Evolutionary conservation across 2,329 filamentous ascomycete genomes (phyloP).

Genomic region (Coniochaeta hoffmannii): DNA sequence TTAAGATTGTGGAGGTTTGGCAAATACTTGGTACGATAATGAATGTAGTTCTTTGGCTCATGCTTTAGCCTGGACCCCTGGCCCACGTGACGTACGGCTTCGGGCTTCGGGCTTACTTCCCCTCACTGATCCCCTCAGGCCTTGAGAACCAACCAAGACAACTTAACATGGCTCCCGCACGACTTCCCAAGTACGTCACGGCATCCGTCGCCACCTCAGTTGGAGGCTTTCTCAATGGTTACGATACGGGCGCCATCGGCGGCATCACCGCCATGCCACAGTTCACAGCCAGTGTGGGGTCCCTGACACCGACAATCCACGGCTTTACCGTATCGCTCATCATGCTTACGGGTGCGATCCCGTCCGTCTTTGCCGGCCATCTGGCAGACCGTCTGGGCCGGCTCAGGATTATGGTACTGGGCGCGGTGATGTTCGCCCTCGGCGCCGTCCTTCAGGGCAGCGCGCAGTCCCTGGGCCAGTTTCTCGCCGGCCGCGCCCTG

Average conservation of each 20-base stretch:
- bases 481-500: constrained; percentile 46
- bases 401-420: constrained; percentile 40
- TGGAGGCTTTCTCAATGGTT: constrained; percentile 14
- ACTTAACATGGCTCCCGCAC: neutral
- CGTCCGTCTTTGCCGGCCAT: constrained; percentile 46
- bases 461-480: constrained; percentile 33
- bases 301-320: constrained; percentile 41
- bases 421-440: constrained; percentile 43
- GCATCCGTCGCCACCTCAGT: constrained; percentile 4
- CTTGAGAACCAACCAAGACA: too few species aligned
- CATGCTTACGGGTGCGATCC: constrained; percentile 56
- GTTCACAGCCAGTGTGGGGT: constrained; percentile 29
- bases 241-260: constrained; percentile 17
- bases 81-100: too few species aligned
- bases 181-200: neutral
- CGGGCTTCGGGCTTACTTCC: too few species aligned
- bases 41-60: too few species aligned
- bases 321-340: constrained; percentile 56
- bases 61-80: too few species aligned
- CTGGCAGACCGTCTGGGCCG: constrained; percentile 49
- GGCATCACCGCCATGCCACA: constrained; percentile 16
- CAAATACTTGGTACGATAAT: too few species aligned
- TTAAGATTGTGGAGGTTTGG: too few species aligned
- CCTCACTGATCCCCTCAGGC: neutral
- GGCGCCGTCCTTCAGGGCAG: constrained; percentile 36